Conservation (phyloP, 2,329 filamentous ascomycete genomes). For the Canariomyces notabilis region DNA sequence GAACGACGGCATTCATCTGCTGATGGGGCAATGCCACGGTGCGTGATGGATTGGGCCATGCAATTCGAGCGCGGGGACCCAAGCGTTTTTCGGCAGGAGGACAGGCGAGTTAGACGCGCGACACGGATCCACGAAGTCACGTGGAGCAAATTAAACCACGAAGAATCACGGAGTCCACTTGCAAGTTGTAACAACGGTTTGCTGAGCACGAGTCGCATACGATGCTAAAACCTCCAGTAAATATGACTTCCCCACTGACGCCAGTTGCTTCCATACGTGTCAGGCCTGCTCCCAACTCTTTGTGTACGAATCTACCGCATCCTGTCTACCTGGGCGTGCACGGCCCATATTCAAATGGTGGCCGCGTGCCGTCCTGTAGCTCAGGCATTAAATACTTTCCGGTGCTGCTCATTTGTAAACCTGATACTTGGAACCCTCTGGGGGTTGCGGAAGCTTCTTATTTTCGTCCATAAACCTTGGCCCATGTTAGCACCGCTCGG, state of each 20-base stretch:
- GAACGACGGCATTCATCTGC: slow-evolving; percentile 33
- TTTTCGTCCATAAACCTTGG: slow-evolving; percentile 88
- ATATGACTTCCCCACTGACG: neutral
- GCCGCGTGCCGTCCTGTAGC: neutral
- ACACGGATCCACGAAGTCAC: slow-evolving; percentile 19
- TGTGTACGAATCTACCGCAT: neutral
- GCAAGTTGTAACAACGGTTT: neutral
- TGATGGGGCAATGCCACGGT: neutral
- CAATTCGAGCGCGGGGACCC: neutral
- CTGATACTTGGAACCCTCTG: slow-evolving; percentile 63
- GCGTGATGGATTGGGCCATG: neutral
- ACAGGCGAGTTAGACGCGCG: no score
- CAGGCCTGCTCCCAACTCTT: neutral
- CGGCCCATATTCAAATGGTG: neutral
- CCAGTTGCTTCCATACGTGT: neutral
- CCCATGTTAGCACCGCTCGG: slow-evolving; percentile 10
- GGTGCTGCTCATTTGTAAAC: slow-evolving; percentile 28
- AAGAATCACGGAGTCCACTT: neutral
- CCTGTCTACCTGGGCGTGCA: neutral
- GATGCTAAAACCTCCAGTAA: neutral
- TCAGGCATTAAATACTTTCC: neutral
- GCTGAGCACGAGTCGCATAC: neutral
- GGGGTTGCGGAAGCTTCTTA: slow-evolving; percentile 93
- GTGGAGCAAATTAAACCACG: slow-evolving; percentile 14
- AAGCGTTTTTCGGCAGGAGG: no score